Percentiles rank a stretch among this genome's conserved stretches.
phyloP scores from a whole-genome alignment of 2,329 filamentous ascomycete species.

The Biscogniauxia marginata region DNA sequence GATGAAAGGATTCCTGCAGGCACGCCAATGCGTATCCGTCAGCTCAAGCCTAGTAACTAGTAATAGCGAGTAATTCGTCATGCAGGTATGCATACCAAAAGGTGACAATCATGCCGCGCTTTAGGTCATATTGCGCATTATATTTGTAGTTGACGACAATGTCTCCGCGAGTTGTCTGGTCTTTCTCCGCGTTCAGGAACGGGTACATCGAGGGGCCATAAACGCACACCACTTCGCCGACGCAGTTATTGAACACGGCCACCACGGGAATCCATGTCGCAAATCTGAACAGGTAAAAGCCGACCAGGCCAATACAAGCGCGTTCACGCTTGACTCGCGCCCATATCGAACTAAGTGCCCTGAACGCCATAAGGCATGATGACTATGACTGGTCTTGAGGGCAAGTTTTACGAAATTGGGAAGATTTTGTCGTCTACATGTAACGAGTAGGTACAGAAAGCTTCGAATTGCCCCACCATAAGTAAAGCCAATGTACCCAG shows the following conservation, averaged over 20 bases:
- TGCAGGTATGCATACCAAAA: conserved; percentile 53
- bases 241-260: conserved; percentile 60
- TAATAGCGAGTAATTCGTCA: too few species aligned
- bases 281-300: conserved; percentile 49
- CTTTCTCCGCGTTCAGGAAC: conserved; percentile 66
- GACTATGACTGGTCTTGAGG: background rate
- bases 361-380: conserved; percentile 33
- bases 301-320: conserved; percentile 34
- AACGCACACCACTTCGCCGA: conserved; percentile 58
- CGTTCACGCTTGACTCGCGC: conserved; percentile 26
- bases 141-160: conserved; percentile 60
- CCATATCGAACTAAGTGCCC: conserved; percentile 34
- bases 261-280: conserved; percentile 62
- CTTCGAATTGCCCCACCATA: background rate
- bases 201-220: conserved; percentile 73
- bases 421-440: too few species aligned
- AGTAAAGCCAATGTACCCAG: too few species aligned
- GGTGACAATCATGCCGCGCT: conserved; percentile 73
- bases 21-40: conserved; percentile 10
- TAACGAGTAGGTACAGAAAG: too few species aligned
- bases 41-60: too few species aligned
- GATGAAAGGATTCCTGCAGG: conserved; percentile 63
- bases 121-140: conserved; percentile 55
- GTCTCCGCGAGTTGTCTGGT: conserved; percentile 54
- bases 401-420: background rate